Evolutionary conservation across 169 alveolate species (phyloP), one percentile per base, ranked within the genome.

Genomic region (Theileria annulata): DNA sequence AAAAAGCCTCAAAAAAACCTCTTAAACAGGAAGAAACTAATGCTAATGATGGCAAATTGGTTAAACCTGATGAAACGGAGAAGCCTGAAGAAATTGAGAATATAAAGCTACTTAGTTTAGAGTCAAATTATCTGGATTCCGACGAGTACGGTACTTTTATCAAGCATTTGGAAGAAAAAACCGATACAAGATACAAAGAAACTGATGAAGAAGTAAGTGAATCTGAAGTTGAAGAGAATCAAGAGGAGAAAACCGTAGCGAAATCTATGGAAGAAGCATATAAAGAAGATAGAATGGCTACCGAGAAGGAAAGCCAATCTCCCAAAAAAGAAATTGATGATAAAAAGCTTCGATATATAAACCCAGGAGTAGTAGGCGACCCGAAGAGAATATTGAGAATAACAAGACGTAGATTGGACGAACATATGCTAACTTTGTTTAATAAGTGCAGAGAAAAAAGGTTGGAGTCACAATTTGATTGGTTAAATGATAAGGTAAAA

Each of bases 361-460:
- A 12, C 25, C 75, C 64, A 48, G 76, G 42, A 76, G 84, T 17
- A 67, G 33, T 12, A 27, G 56, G 68, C 62, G 69, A n/a, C 23
- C 71, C 59, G 5, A 76, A 17, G 67, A 8, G 31, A 1, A 35
- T 64, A 35, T 6, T 35, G 56, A 25, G 37, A 23, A 21, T 19
- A 21, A 70, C 77, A 2, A 15, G 60, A 42, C 25, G 49, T n/a
- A 27, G 77, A 35, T 27, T 70, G 71, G 73, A 64, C n/a, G 28
- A 64, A 3, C 56, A 64, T 8, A 64, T 64, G 73, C 15, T 64
- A 12, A 12, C 27, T 25, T 8, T 64, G 56, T 64, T 35, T 37
- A 64, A 64, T 25, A 64, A 21, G 17, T 64, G 49, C 37, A 42
- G 56, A 31, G 33, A 19, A 56, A 56, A n/a, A 56, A 56, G 31